Percentiles rank a stretch among this genome's conserved stretches.
These are phyloP conservation scores for Terfezia boudieri DNA, from an alignment of 495 filamentous ascomycete genomes.

Conservation along the genomic window DNA sequence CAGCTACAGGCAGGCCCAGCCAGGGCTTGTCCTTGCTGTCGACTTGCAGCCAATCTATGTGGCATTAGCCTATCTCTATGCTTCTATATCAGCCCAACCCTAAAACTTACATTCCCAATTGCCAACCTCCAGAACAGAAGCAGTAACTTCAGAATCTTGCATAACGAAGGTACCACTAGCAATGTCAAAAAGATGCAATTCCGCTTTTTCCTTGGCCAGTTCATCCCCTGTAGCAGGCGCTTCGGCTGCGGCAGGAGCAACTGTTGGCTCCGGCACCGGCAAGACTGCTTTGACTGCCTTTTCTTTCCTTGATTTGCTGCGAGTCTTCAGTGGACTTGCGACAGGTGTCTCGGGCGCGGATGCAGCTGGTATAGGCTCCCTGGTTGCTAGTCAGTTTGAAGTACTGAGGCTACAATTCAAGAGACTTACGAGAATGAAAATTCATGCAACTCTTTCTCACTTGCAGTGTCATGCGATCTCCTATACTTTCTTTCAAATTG, in stretches of 20 bases:
- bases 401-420: background rate
- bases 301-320: constrained; percentile 18
- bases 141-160: constrained; percentile 51
- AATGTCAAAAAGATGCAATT: constrained; percentile 88
- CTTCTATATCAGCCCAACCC: background rate
- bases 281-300: background rate
- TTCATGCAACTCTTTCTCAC: constrained; percentile 52
- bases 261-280: constrained; percentile 20
- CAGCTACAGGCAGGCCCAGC: constrained; percentile 65
- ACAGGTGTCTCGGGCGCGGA: constrained; percentile 20
- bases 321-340: constrained; percentile 11
- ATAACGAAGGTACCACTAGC: constrained; percentile 57
- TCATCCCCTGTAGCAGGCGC: constrained; percentile 51
- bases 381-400: background rate
- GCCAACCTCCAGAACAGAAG: constrained; percentile 66
- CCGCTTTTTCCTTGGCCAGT: constrained; percentile 52
- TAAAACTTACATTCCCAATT: constrained; percentile 46
- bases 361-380: background rate
- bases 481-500: constrained; percentile 93
- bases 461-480: constrained; percentile 53
- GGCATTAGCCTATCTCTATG: background rate
- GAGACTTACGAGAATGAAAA: constrained; percentile 43
- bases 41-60: constrained; percentile 63
- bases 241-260: constrained; percentile 34
- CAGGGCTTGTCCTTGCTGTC: constrained; percentile 54